A percentile compares a stretch with the other conserved stretches of the same genome.
Evolutionary conservation across 768 basidiomycete species (phyloP).

Genomic region (Lactifluus hygrophoroides): DNA sequence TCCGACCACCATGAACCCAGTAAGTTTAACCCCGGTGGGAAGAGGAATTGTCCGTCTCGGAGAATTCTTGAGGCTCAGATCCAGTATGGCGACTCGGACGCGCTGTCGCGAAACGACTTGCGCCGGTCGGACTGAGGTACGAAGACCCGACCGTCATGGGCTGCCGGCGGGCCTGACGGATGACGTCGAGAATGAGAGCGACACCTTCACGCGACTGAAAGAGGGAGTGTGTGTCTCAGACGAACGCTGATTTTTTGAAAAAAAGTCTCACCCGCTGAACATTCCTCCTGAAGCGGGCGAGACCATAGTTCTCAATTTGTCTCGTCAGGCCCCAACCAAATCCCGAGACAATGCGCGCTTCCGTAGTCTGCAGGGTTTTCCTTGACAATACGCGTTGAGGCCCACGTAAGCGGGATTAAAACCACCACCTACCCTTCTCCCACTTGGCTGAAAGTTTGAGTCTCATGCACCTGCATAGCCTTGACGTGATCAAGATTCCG

Average conservation of each 20-base stretch:
- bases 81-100: not conserved
- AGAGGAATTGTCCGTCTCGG: not conserved
- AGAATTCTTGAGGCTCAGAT: not conserved
- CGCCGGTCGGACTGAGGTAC: conserved; percentile 15
- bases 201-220: conserved; percentile 80
- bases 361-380: conserved; percentile 77
- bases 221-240: conserved; percentile 9
- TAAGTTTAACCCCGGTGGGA: not conserved
- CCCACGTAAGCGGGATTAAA: not conserved
- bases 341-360: conserved; percentile 78
- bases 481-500: conserved; percentile 92
- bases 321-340: conserved; percentile 89
- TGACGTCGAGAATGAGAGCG: conserved; percentile 64
- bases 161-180: conserved; percentile 69
- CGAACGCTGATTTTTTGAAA: not conserved
- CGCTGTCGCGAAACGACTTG: conserved; percentile 2
- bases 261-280: conserved; percentile 59
- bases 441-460: conserved; percentile 59
- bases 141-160: conserved; percentile 35
- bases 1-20: not conserved
- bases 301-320: conserved; percentile 77
- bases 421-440: conserved; percentile 48
- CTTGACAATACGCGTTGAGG: conserved; percentile 30
- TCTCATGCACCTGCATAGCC: conserved; percentile 88
- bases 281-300: conserved; percentile 79